Evolutionary conservation across 768 basidiomycete species (phyloP).

Genomic region (Cyclocybe aegerita): DNA sequence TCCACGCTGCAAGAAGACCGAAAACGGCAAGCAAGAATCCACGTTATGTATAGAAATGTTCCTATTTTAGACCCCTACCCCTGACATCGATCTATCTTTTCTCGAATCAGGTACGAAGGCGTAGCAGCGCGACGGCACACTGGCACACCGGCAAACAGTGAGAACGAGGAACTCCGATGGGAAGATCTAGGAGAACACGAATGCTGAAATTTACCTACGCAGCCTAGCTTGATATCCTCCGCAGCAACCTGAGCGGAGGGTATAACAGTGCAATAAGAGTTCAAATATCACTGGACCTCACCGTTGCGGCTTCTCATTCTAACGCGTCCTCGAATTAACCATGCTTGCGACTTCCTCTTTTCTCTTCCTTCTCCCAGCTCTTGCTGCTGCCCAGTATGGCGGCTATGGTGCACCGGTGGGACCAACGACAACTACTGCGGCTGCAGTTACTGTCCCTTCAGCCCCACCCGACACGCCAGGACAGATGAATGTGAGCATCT

Average conservation of each 20-base stretch:
- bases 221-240: constrained; percentile 2
- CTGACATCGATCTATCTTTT: no score
- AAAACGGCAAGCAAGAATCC: no score
- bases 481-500: constrained; percentile 33
- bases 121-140: no score
- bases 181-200: no score
- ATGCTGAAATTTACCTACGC: no score
- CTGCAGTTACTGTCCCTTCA: constrained; percentile 31
- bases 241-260: constrained; percentile 15
- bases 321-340: constrained; percentile 27
- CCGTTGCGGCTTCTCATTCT: not conserved
- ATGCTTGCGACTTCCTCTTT: constrained; percentile 15
- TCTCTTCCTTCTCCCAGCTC: constrained; percentile 28
- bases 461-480: constrained; percentile 36
- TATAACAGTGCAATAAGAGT: constrained; percentile 1
- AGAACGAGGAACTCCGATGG: no score
- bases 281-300: not conserved
- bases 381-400: constrained; percentile 37
- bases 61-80: no score
- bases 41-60: no score
- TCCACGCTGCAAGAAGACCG: no score
- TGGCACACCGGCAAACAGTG: no score
- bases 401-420: constrained; percentile 23
- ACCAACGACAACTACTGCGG: constrained; percentile 18
- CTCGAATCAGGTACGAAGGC: no score